A percentile compares a stretch with the other conserved stretches of the same genome.
Conservation (phyloP, 805 yeast species). For the Kuraishia ogatae region DNA sequence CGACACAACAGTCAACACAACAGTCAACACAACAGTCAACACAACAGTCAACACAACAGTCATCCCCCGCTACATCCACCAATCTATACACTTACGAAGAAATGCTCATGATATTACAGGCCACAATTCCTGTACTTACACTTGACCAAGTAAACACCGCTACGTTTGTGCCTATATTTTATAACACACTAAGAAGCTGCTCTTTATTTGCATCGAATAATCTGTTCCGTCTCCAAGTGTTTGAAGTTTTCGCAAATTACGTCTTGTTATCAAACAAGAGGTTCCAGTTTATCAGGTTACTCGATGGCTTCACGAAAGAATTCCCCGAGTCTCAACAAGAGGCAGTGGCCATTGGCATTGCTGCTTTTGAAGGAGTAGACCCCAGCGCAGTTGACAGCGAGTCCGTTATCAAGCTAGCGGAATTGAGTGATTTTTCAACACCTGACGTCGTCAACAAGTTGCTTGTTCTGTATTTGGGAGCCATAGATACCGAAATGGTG, state of each 20-base stretch:
- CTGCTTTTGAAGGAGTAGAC: slow-evolving; percentile 16
- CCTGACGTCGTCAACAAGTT: neutral
- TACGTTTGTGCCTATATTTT: slow-evolving; percentile 24
- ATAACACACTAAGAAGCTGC: slow-evolving; percentile 18
- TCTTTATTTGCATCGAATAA: slow-evolving; percentile 11
- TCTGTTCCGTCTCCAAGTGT: slow-evolving; percentile 18
- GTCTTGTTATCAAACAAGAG: slow-evolving; percentile 20
- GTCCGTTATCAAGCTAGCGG: slow-evolving; percentile 14
- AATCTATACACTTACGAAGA: slow-evolving; percentile 2
- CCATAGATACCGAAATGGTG: slow-evolving; percentile 5
- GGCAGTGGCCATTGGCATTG: slow-evolving; percentile 18
- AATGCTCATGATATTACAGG: slow-evolving; percentile 4
- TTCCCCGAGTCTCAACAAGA: slow-evolving; percentile 11
- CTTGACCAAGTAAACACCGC: slow-evolving; percentile 3
- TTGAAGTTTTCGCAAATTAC: slow-evolving; percentile 24
- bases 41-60: too few relatives aligned
- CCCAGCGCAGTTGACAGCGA: slow-evolving; percentile 17
- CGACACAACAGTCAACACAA: too few relatives aligned
- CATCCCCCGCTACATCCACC: too few relatives aligned
- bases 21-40: too few relatives aligned
- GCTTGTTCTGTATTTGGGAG: slow-evolving; percentile 5
- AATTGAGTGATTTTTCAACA: slow-evolving; percentile 7
- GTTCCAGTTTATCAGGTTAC: slow-evolving; percentile 12
- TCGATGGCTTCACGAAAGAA: slow-evolving; percentile 20
- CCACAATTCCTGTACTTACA: slow-evolving; percentile 3